Evolutionary conservation across 176 grass and related monocot species (phyloP).

Genomic region (Tillandsia fasciculata): DNA sequence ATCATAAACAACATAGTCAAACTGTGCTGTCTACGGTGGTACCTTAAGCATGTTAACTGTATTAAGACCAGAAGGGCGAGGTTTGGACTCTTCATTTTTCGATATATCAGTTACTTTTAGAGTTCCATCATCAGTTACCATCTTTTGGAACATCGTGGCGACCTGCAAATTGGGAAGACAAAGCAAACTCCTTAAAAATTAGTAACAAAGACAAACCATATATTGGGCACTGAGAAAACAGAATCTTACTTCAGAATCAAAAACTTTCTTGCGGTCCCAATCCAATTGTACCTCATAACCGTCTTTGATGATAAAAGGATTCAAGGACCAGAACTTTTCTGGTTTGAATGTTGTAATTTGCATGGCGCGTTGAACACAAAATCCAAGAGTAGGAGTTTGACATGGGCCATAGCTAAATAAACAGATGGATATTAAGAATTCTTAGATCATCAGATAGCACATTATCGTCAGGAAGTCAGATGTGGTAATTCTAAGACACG

Average conservation of each 20-base stretch:
- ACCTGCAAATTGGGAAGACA: constrained; percentile 49
- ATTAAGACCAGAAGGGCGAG: constrained; percentile 84
- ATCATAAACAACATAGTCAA: neutral
- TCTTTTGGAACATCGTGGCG: constrained; percentile 88
- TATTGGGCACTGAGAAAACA: constrained; percentile 13
- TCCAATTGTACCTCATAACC: constrained; percentile 72
- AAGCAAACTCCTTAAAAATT: constrained; percentile 1
- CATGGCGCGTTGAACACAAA: constrained; percentile 86
- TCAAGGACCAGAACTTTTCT: constrained; percentile 94
- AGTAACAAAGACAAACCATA: constrained; percentile 11
- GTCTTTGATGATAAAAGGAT: constrained; percentile 70
- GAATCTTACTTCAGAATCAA: constrained; percentile 76
- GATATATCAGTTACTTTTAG: constrained; percentile 74
- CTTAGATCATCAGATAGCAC: too few relatives aligned
- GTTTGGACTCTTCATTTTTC: constrained; percentile 81
- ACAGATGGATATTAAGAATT: neutral
- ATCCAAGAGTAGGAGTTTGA: constrained; percentile 92
- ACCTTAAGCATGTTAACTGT: constrained; percentile 99
- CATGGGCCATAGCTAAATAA: constrained; percentile 87
- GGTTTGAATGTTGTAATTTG: constrained; percentile 99
- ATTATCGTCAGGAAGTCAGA: too few relatives aligned
- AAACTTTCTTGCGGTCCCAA: constrained; percentile 82
- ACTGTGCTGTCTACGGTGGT: neutral
- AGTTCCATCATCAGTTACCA: constrained; percentile 59
- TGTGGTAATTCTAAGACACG: too few relatives aligned